These are phyloP conservation scores for Vanrija sp. DNA, from an alignment of 1,284 basidiomycete species.

Conservation along the genomic window DNA sequence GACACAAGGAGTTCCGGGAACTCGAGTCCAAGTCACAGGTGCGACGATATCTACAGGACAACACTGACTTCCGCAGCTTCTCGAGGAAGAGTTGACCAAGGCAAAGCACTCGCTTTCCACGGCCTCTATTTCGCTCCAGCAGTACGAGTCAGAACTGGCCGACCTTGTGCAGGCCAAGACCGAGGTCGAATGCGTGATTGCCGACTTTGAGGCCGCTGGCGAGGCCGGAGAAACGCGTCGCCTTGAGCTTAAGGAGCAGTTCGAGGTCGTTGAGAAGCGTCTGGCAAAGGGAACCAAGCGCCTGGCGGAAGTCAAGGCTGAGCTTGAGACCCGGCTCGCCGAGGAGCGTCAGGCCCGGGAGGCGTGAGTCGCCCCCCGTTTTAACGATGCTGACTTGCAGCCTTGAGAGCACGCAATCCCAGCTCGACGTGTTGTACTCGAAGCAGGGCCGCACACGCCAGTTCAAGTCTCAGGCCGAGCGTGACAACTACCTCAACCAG, in stretches of 20 bases:
- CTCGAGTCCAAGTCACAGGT: conserved; percentile 81
- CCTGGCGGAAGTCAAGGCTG: conserved; percentile 61
- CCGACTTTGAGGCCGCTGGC: conserved; percentile 68
- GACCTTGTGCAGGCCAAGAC: conserved; percentile 74
- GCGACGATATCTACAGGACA: neutral
- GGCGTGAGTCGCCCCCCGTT: conserved; percentile 25
- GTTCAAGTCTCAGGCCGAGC: conserved; percentile 75
- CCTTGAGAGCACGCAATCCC: conserved; percentile 68
- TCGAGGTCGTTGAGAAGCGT: conserved; percentile 58
- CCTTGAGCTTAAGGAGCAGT: conserved; percentile 59
- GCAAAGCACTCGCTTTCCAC: conserved; percentile 68
- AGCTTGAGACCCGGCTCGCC: conserved; percentile 60
- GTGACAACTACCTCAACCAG: conserved; percentile 69
- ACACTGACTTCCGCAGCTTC: conserved; percentile 51
- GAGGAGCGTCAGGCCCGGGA: conserved; percentile 65
- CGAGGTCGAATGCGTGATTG: conserved; percentile 76
- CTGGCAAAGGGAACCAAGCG: conserved; percentile 63
- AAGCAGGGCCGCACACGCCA: conserved; percentile 83
- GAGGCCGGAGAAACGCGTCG: conserved; percentile 59
- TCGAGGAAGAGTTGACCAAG: conserved; percentile 70
- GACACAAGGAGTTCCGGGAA: conserved; percentile 73
- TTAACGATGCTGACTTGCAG: conserved; percentile 24
- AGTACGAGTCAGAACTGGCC: conserved; percentile 43
- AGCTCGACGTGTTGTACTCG: conserved; percentile 68
- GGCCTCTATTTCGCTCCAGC: conserved; percentile 48